Evolutionary conservation across 495 filamentous ascomycete genomes (phyloP).

Genomic region (Cryomyces antarcticus): DNA sequence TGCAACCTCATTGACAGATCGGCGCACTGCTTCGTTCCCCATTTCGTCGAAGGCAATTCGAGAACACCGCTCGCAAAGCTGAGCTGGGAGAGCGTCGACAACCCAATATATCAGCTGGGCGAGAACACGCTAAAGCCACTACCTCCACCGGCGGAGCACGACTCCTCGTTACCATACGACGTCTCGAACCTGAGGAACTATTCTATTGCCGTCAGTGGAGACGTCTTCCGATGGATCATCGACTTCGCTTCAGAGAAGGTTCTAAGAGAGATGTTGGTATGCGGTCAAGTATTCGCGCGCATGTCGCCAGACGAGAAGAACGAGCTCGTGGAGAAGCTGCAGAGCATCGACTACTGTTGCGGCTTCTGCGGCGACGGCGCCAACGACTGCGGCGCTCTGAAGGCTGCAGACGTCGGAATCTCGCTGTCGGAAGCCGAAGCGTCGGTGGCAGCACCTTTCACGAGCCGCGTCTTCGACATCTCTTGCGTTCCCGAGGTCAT

Average conservation of each 20-base stretch:
- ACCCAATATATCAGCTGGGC: constrained; percentile 54
- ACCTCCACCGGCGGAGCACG: constrained; percentile 41
- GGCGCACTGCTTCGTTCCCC: constrained; percentile 80
- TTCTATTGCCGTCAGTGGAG: constrained; percentile 72
- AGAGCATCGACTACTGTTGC: constrained; percentile 86
- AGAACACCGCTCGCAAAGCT: constrained; percentile 49
- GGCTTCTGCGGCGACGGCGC: constrained; percentile 97
- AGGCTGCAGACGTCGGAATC: constrained; percentile 97
- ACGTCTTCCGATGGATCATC: constrained; percentile 91
- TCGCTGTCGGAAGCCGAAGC: constrained; percentile 96
- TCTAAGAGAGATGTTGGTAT: constrained; percentile 60
- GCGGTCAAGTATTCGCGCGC: constrained; percentile 83
- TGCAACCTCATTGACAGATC: constrained; percentile 63
- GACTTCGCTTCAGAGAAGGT: constrained; percentile 68
- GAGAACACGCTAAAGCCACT: constrained; percentile 61
- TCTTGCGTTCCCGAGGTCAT: constrained; percentile 91
- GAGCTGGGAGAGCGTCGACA: constrained; percentile 82
- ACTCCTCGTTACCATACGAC: constrained; percentile 72
- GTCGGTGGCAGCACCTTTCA: constrained; percentile 93
- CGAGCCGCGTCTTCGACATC: constrained; percentile 87
- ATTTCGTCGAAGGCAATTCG: constrained; percentile 53
- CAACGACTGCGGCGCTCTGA: constrained; percentile 94
- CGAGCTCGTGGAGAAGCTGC: constrained; percentile 90
- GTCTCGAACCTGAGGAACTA: constrained; percentile 60
- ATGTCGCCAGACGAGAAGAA: constrained; percentile 99